These are phyloP conservation scores for Kwoniella shandongensis DNA, from an alignment of 768 basidiomycete genomes.

Conservation along the genomic window DNA sequence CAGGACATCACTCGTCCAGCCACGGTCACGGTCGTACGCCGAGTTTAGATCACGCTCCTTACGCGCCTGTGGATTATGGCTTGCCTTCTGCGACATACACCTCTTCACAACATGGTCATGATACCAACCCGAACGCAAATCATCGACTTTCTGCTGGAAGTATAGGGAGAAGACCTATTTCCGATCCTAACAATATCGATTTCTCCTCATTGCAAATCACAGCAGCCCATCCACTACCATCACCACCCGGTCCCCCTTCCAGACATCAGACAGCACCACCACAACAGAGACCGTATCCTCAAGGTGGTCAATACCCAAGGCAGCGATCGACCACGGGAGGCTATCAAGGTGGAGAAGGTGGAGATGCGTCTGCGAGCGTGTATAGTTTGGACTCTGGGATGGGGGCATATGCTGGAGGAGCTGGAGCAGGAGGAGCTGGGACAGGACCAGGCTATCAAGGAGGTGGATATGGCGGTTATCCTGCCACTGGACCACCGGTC, in stretches of 20 bases:
- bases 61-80: slow-evolving; percentile 47
- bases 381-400: slow-evolving; percentile 52
- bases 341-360: slow-evolving; percentile 23
- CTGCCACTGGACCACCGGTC: slow-evolving; percentile 15
- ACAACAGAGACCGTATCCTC: slow-evolving; percentile 13
- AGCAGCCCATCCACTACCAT: slow-evolving; percentile 10
- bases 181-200: slow-evolving; percentile 44
- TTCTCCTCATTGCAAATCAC: slow-evolving; percentile 29
- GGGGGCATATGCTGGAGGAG: slow-evolving; percentile 41
- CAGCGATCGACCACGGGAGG: slow-evolving; percentile 25
- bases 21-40: slow-evolving; percentile 26
- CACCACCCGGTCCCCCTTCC: slow-evolving; percentile 23
- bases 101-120: slow-evolving; percentile 18
- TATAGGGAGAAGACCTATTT: slow-evolving; percentile 31
- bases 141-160: slow-evolving; percentile 28
- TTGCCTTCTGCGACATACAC: slow-evolving; percentile 13
- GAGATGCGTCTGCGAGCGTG: slow-evolving; percentile 41
- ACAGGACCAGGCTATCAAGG: slow-evolving; percentile 21
- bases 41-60: slow-evolving; percentile 37
- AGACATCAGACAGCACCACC: slow-evolving; percentile 22
- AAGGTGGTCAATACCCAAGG: slow-evolving; percentile 20
- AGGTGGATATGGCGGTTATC: slow-evolving; percentile 21
- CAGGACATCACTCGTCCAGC: slow-evolving; percentile 6
- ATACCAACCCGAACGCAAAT: slow-evolving; percentile 13
- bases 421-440: slow-evolving; percentile 4